Evolutionary conservation across 768 basidiomycete genomes (phyloP), one percentile per base, ranked within the genome.

Genomic region (Suillus bovinus): DNA sequence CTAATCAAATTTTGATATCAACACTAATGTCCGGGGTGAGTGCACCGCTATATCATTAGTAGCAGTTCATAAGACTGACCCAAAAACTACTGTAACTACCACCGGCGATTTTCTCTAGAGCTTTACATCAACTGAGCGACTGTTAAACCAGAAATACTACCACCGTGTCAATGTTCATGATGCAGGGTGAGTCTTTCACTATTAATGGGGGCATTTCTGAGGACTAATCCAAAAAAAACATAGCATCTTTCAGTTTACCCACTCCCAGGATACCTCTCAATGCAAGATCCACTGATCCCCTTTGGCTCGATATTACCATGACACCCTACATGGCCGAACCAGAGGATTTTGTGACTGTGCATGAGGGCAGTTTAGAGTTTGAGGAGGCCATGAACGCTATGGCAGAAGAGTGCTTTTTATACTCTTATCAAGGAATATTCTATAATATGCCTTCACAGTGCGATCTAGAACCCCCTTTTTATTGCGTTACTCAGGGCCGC

Each of bases 191-290:
- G 42, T 44, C 31, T 33, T 41, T 41, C 39, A 41, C 39, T 41
- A 41, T 41, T 17, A 41, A 41, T 41, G 39, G 39, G 16, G 39
- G 39, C 16, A 17, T 17, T 41, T 41, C 39, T 17, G 16, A 41
- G 39, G 42, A 14, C 42, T 44, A 22, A 44, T 22, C n/a, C 42
- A 44, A 44, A 44, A 44, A 42, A 10, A 3, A 44, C 10, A 33
- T 33, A n/a, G n/a, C 4, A 10, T 9, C 8, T 44, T 44, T 44
- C 4, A 44, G 42, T 44, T 33, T 33, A 33, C 44, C 44, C 44
- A 46, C 44, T 46, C 44, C 44, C 44, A 46, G 44, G 44, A 22
- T 46, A 46, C n/a, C 44, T 46, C 44, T 46, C 44, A 46, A 46
- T 22, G 44, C 4, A 22, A 9, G 44, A 46, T 46, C 44, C 11